Percentiles rank a stretch among this genome's conserved stretches.
Evolutionary conservation across 305 asterid species (phyloP).

Genomic region (Lippia alba): DNA sequence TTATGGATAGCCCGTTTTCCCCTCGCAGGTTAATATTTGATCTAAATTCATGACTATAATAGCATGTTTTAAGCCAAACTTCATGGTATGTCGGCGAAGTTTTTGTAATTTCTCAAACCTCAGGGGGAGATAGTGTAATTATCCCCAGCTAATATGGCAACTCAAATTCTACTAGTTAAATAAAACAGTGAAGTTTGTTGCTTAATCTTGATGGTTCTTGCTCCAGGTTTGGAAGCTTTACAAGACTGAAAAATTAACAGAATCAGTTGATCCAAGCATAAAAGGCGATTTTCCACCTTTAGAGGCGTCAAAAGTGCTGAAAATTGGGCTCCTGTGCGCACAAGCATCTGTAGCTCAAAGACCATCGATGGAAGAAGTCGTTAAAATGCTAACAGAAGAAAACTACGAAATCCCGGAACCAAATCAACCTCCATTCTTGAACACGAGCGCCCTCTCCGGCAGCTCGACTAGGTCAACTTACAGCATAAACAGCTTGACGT

Average conservation of each 20-base stretch:
- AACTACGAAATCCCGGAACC: conserved; percentile 57
- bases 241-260: conserved; percentile 48
- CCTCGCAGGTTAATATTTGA: no score
- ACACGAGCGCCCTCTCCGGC: conserved; percentile 35
- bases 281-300: conserved; percentile 46
- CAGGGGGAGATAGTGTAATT: no score
- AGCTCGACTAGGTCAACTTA: conserved; percentile 51
- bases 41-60: no score
- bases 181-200: background rate
- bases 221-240: conserved; percentile 66
- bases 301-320: conserved; percentile 48
- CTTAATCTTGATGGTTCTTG: conserved; percentile 1
- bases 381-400: conserved; percentile 56
- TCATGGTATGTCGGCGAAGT: no score
- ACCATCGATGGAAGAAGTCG: conserved; percentile 68
- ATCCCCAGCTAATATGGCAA: no score
- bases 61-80: no score
- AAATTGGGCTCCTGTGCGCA: conserved; percentile 63
- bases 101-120: no score
- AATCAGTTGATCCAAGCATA: conserved; percentile 50
- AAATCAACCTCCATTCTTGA: conserved; percentile 67
- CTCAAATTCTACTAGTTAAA: no score
- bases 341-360: conserved; percentile 61
- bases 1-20: no score
- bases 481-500: conserved; percentile 43